These are phyloP conservation scores for Podila verticillata DNA, from an alignment of 192 early-diverging fungal genomes.

Conservation along the genomic window DNA sequence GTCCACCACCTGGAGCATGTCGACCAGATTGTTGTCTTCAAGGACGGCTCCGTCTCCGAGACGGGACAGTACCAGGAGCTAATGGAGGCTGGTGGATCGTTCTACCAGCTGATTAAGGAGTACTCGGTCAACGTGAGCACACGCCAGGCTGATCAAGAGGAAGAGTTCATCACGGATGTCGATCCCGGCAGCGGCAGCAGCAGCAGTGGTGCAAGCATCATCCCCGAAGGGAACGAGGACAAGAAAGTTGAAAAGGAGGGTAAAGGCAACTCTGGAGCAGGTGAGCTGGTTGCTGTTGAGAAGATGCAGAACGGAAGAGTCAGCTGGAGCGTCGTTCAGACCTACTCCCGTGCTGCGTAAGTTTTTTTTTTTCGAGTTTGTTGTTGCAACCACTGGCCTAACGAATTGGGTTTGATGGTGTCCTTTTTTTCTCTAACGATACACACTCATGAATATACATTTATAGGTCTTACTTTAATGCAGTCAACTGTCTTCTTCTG, in stretches of 20 bases:
- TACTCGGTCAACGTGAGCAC: conserved; percentile 60
- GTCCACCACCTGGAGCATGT: conserved; percentile 75
- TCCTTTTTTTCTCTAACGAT: not conserved
- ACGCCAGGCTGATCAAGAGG: conserved; percentile 13
- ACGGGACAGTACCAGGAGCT: conserved; percentile 71
- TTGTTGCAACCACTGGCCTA: too few species aligned
- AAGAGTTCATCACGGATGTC: conserved; percentile 13
- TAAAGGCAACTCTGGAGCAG: not conserved
- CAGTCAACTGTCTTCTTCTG: not conserved
- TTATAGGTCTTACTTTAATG: conserved; percentile 1
- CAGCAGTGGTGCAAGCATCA: not conserved
- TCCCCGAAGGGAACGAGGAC: not conserved
- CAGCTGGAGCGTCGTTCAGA: conserved; percentile 71
- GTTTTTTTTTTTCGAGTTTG: not conserved
- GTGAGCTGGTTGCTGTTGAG: conserved; percentile 76
- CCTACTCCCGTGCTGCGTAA: conserved; percentile 70
- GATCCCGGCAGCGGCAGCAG: not conserved
- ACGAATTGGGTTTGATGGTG: too few species aligned
- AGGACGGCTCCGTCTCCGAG: conserved; percentile 71
- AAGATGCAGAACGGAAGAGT: conserved; percentile 82
- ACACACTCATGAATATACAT: too few species aligned
- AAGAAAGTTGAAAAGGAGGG: not conserved
- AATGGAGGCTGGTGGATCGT: conserved; percentile 60
- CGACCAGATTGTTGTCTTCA: conserved; percentile 72
- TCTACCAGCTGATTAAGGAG: conserved; percentile 74